phyloP scores from a whole-genome alignment of 2,329 filamentous ascomycete genomes.

The Curvularia sp. region DNA sequence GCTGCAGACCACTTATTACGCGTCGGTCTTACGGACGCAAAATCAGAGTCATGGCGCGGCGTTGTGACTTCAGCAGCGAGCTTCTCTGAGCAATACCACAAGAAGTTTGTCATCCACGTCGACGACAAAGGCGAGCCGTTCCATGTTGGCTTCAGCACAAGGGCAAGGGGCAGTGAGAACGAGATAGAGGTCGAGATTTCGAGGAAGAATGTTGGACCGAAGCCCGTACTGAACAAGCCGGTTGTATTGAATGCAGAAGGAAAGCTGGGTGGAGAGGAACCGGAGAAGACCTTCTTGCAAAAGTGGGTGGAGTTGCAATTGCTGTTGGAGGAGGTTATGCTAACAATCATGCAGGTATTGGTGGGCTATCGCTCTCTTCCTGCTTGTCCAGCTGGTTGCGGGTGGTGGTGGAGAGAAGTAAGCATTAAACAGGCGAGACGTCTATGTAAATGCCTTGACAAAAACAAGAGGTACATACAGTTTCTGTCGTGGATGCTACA shows the following conservation, averaged over 20 bases:
- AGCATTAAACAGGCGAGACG: background rate
- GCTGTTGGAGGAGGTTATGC: background rate
- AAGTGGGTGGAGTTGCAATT: conserved; percentile 51
- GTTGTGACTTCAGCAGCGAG: conserved; percentile 56
- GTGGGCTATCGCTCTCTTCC: conserved; percentile 59
- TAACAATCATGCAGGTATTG: conserved; percentile 54
- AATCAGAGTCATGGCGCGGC: conserved; percentile 52
- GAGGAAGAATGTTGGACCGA: conserved; percentile 49
- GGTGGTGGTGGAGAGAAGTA: conserved; percentile 49
- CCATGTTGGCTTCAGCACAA: conserved; percentile 55
- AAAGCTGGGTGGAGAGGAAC: conserved; percentile 56
- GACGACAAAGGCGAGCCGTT: conserved; percentile 55
- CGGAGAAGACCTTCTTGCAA: conserved; percentile 60
- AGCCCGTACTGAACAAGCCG: conserved; percentile 60
- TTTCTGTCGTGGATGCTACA: background rate
- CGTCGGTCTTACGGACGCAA: conserved; percentile 53
- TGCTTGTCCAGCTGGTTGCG: conserved; percentile 56
- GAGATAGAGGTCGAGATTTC: conserved; percentile 55
- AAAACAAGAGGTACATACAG: background rate
- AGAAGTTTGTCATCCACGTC: conserved; percentile 55
- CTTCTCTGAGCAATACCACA: conserved; percentile 53
- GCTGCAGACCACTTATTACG: conserved; percentile 52
- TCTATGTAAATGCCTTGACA: background rate
- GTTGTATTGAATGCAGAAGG: conserved; percentile 64
- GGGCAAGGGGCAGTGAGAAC: conserved; percentile 41